Percentiles rank a stretch among this genome's conserved stretches.
Evolutionary conservation across 1,284 basidiomycete species (phyloP).

Genomic region (Singerocomus inundabilis): DNA sequence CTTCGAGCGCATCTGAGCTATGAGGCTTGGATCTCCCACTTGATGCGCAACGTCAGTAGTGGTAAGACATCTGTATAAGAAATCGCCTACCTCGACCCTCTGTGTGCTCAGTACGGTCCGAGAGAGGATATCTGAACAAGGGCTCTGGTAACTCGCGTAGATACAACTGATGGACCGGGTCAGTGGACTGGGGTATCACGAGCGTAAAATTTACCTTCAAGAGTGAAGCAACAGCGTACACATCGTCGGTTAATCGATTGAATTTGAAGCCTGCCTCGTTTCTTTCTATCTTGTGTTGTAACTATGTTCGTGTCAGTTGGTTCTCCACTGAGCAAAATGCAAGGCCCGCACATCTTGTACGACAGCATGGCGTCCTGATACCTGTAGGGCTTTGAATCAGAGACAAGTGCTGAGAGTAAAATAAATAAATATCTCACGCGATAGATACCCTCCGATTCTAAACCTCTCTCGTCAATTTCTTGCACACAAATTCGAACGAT

Average conservation of each 20-base stretch:
- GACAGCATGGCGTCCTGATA: conserved; percentile 81
- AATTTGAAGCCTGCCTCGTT: conserved; percentile 88
- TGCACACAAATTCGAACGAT: conserved; percentile 84
- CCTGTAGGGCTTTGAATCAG: conserved; percentile 41
- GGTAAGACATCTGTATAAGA: background rate
- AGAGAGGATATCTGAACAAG: conserved; percentile 82
- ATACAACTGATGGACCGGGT: conserved; percentile 56
- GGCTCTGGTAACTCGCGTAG: conserved; percentile 92
- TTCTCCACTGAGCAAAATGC: background rate
- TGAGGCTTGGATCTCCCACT: conserved; percentile 72
- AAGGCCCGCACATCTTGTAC: conserved; percentile 66
- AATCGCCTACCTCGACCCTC: conserved; percentile 61
- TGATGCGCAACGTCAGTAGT: conserved; percentile 15
- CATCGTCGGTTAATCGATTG: conserved; percentile 73
- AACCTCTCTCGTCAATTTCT: conserved; percentile 79
- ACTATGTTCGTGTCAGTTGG: conserved; percentile 40
- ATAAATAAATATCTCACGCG: conserved; percentile 47
- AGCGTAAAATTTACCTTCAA: conserved; percentile 65
- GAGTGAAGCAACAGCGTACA: conserved; percentile 86
- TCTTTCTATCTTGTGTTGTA: conserved; percentile 87
- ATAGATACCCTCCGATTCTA: conserved; percentile 85
- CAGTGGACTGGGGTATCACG: conserved; percentile 3
- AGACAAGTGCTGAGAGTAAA: background rate
- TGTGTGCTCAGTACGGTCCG: conserved; percentile 83
- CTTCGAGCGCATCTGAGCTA: conserved; percentile 74